Evolutionary conservation across 306 rosid genomes (phyloP).

Genomic region (Cercis canadensis): DNA sequence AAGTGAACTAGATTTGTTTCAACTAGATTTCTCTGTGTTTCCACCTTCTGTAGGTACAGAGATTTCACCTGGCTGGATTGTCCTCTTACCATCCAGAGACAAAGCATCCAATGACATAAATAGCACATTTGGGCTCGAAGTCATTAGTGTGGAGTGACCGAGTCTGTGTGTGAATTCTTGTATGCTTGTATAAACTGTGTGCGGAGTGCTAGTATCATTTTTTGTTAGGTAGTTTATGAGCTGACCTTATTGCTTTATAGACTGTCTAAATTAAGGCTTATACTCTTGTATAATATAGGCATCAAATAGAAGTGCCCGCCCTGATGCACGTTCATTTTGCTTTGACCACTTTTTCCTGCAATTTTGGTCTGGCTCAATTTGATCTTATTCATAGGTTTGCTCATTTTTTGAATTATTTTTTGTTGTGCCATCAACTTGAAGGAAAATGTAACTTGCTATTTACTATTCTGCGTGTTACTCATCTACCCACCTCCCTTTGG

Average conservation of each 20-base stretch:
- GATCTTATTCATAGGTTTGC: neutral
- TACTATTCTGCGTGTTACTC: neutral
- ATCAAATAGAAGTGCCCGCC: neutral
- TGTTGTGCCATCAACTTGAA: slow-evolving; percentile 2
- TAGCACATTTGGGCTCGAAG: no score
- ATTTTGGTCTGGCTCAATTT: slow-evolving; percentile 23
- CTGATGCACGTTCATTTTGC: neutral
- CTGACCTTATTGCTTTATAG: neutral
- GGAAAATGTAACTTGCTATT: neutral
- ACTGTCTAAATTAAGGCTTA: neutral
- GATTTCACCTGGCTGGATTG: no score
- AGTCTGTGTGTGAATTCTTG: no score
- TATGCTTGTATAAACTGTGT: neutral
- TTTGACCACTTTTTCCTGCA: neutral
- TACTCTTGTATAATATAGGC: no score
- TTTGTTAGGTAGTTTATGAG: neutral
- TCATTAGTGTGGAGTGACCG: neutral
- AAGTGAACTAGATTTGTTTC: no score
- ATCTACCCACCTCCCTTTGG: neutral
- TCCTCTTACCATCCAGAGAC: neutral
- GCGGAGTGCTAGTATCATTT: neutral
- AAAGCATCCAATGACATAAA: neutral
- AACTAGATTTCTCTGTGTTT: no score
- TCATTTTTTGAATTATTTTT: neutral
- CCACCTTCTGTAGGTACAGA: no score